Percentiles rank a stretch among this genome's conserved stretches.
phyloP scores from a whole-genome alignment of 768 basidiomycete genomes.

The Boletellus sp. region DNA sequence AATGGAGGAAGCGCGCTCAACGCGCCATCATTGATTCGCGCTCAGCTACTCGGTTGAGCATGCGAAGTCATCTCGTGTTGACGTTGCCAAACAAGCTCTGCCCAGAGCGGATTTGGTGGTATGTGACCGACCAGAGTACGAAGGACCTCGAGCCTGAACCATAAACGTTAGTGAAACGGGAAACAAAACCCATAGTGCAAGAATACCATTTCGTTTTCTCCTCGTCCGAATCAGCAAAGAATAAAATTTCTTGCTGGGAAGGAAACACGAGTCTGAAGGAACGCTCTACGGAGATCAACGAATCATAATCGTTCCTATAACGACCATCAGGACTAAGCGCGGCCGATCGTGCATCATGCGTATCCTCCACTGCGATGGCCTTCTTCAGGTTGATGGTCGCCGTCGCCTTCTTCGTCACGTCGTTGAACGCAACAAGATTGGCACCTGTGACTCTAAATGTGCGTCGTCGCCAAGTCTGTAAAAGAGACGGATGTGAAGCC shows the following conservation, averaged over 20 bases:
- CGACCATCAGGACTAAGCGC: conserved; percentile 44
- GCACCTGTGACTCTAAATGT: conserved; percentile 82
- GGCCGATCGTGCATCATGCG: conserved; percentile 53
- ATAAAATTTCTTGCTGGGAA: conserved; percentile 73
- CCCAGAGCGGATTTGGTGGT: conserved; percentile 92
- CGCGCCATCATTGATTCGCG: neutral
- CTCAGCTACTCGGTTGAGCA: neutral
- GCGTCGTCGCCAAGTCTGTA: conserved; percentile 77
- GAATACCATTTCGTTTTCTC: conserved; percentile 82
- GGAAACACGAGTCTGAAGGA: conserved; percentile 85
- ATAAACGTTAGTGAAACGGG: neutral
- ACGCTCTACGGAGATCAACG: conserved; percentile 66
- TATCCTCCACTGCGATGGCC: conserved; percentile 73
- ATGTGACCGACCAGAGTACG: conserved; percentile 83
- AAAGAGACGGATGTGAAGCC: neutral
- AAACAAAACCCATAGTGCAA: neutral
- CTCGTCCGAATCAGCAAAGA: conserved; percentile 88
- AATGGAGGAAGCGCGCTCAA: neutral
- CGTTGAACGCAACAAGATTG: conserved; percentile 85
- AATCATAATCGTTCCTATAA: conserved; percentile 56
- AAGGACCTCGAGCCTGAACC: conserved; percentile 76
- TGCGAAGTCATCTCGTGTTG: conserved; percentile 46
- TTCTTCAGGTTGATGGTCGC: conserved; percentile 90
- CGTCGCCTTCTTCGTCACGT: conserved; percentile 86
- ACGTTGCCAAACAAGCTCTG: conserved; percentile 83